phyloP scores from a whole-genome alignment of 164 flowering plant genomes.

The Aristolochia contorta region DNA sequence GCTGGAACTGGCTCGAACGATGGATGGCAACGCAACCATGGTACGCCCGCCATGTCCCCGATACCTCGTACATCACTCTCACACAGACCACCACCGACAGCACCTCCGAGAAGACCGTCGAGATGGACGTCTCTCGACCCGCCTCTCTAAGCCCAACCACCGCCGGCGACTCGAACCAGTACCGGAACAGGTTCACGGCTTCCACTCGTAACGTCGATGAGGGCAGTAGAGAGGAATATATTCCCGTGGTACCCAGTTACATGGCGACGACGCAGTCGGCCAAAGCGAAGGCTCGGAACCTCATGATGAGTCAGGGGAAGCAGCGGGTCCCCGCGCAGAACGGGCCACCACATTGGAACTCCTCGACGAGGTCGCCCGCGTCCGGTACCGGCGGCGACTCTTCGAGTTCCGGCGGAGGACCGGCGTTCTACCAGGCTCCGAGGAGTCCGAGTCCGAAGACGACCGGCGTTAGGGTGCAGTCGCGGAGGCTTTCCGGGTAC shows the following conservation, averaged over 20 bases:
- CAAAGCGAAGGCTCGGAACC: conserved; percentile 57
- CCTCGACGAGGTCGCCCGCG: conserved; percentile 31
- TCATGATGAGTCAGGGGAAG: conserved; percentile 22
- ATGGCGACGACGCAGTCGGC: conserved; percentile 91
- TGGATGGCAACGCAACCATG: conserved; percentile 86
- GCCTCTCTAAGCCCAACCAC: conserved; percentile 10
- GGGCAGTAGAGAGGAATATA: background rate
- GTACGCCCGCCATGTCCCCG: conserved; percentile 24
- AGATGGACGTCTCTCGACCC: conserved; percentile 52
- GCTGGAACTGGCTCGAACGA: conserved; percentile 89
- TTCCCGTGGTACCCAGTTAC: conserved; percentile 59
- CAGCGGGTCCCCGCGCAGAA: conserved; percentile 17
- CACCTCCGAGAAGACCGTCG: conserved; percentile 77
- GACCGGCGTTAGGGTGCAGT: conserved; percentile 12
- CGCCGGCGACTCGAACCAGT: conserved; percentile 11
- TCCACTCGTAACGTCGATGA: no score
- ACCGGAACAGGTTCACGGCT: conserved; percentile 14
- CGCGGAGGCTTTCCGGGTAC: conserved; percentile 17
- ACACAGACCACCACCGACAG: conserved; percentile 34
- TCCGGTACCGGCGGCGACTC: conserved; percentile 37
- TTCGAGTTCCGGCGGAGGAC: conserved; percentile 62
- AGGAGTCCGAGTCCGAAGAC: conserved; percentile 48
- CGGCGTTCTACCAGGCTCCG: conserved; percentile 23
- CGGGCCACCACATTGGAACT: conserved; percentile 41
- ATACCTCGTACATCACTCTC: conserved; percentile 29